A percentile compares a stretch with the other conserved stretches of the same genome.
Conservation (phyloP, 2,329 filamentous ascomycete genomes). For the Tricladium varicosporioides region DNA sequence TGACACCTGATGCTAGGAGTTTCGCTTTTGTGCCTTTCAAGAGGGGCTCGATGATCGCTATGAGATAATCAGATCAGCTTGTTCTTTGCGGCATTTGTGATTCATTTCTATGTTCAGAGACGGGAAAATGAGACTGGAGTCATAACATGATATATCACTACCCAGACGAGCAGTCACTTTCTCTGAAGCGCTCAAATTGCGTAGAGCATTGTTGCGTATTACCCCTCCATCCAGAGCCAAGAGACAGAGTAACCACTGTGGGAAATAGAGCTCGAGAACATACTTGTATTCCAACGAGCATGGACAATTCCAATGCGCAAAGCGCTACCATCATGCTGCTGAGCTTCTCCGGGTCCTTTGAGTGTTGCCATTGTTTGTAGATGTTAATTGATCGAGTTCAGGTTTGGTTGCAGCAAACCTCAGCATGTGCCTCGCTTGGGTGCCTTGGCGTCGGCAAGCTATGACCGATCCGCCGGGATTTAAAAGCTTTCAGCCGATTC, state of each 20-base stretch:
- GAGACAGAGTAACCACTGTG: no score
- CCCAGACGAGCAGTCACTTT: no score
- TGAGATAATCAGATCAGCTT: slow-evolving; percentile 24
- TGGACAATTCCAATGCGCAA: slow-evolving; percentile 94
- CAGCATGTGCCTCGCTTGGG: not conserved
- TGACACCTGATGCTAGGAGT: slow-evolving; percentile 76
- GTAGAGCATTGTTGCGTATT: not conserved
- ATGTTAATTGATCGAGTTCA: not conserved
- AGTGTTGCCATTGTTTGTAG: slow-evolving; percentile 28
- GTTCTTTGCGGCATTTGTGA: not conserved
- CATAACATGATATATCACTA: no score
- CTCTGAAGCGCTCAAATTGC: no score
- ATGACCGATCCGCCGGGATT: not conserved
- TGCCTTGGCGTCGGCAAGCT: not conserved
- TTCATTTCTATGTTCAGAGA: not conserved
- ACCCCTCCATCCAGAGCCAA: not conserved
- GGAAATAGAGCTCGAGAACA: not conserved
- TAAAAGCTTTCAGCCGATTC: not conserved
- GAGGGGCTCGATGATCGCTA: slow-evolving; percentile 79
- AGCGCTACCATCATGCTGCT: slow-evolving; percentile 63
- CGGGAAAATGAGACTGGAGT: no score
- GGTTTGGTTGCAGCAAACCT: not conserved
- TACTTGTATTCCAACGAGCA: slow-evolving; percentile 79
- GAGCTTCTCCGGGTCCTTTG: slow-evolving; percentile 62
- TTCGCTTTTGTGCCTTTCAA: slow-evolving; percentile 77